Base-by-base conservation (phyloP, 2,329 filamentous ascomycete species). In the Paraphaeosphaeria minitans region DNA sequence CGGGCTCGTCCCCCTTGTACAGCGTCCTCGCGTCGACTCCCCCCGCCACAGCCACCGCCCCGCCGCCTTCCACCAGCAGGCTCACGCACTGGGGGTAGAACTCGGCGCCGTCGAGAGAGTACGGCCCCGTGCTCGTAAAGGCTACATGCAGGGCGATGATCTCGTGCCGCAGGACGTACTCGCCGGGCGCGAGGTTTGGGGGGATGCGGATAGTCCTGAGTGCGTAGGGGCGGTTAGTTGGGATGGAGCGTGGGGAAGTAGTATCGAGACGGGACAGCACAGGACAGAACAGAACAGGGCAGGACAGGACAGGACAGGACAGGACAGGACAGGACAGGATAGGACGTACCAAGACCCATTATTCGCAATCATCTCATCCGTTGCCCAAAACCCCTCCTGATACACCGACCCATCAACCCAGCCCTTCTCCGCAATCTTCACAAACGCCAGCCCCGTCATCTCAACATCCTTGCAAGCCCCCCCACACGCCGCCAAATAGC, bases 31-130 rank as follows among this genome's bases (percentile, higher is more conserved):
- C 79, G 13, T 66, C 57, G 43, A 72, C 66, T 10, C 79, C 79
- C 16, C 64, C 54, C 5, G 75, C 71, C 13, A 67, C 58, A 16
- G 68, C 71, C 37, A 64, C 66, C 22, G 70, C 72, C 24, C 80
- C 80, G 27, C 71, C 69, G 22, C 80, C 80, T n/a, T 50, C 56
- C 49, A 84, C 73, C 56, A 78, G 66, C 21, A 83, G 64, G 67
- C 81, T 82, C 52, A 82, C 68, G 63, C 83, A 84, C 66, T 82
- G 79, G 39, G 76, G 81, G 68, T 81, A 84, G 70, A 77, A 79
- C 76, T 81, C 82, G 4, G 81, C 81, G n/a, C 81, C 80, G 52
- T 79, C 77, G 1, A 70, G 60, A 2, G 67, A 61, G 46, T 70
- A 78, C 3, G 69, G 64, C 1, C 81, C 66, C 10, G 51, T 58